These are phyloP conservation scores for Xerocomus potaroensis DNA, from an alignment of 768 basidiomycete genomes.

Conservation along the genomic window DNA sequence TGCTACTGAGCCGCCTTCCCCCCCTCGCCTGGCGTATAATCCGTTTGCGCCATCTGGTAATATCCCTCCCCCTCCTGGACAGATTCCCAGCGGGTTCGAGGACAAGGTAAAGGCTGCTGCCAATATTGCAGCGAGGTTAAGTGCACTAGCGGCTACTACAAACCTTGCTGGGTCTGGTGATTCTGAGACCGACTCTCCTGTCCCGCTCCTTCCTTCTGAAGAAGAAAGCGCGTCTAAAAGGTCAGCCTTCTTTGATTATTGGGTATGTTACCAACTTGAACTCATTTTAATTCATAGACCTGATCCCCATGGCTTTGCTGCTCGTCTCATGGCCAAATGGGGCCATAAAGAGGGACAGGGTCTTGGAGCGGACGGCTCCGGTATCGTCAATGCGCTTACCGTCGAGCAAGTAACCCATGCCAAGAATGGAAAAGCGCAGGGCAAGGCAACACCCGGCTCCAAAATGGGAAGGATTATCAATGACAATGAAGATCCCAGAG, in stretches of 20 bases:
- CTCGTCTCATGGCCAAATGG: slow-evolving; percentile 92
- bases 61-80: slow-evolving; percentile 56
- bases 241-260: slow-evolving; percentile 1
- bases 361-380: slow-evolving; percentile 76
- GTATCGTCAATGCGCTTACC: slow-evolving; percentile 84
- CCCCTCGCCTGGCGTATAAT: slow-evolving; percentile 59
- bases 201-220: slow-evolving; percentile 28
- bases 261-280: background rate
- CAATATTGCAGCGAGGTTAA: slow-evolving; percentile 73
- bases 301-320: slow-evolving; percentile 74
- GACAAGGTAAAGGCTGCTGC: slow-evolving; percentile 74
- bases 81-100: slow-evolving; percentile 44
- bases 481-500: slow-evolving; percentile 78
- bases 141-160: slow-evolving; percentile 44
- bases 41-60: slow-evolving; percentile 63
- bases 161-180: slow-evolving; percentile 22
- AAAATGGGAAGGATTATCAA: slow-evolving; percentile 90
- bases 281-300: slow-evolving; percentile 32
- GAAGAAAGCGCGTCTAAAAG: slow-evolving; percentile 25
- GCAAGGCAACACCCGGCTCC: slow-evolving; percentile 42
- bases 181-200: slow-evolving; percentile 21
- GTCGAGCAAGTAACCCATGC: slow-evolving; percentile 58
- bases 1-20: slow-evolving; percentile 34
- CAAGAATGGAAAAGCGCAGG: slow-evolving; percentile 36
- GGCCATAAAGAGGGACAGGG: slow-evolving; percentile 94